Base-by-base conservation (phyloP, 2,329 filamentous ascomycete genomes). In the Dothiorella sarmentorum region DNA sequence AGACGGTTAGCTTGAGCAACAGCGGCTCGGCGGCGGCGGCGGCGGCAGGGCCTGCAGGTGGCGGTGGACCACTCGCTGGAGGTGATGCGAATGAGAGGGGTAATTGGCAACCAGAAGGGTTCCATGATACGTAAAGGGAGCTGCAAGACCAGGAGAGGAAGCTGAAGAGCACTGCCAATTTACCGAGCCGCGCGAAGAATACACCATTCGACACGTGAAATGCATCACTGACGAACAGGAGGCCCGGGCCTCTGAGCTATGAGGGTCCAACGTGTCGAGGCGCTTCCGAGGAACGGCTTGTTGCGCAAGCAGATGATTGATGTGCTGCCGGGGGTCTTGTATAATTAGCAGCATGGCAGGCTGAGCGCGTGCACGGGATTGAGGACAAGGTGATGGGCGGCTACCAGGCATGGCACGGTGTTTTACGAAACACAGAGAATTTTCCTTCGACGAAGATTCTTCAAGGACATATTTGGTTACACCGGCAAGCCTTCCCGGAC, bases 1-100 rank as follows among this genome's bases (percentile, higher is more conserved):
- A 80, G 65, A 83, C 87, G 68, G 80, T 52, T 22, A 51, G 52
- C 31, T 45, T 60, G 15, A 51, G 58, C 29, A 56, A 52, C 24
- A 61, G 60, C 24, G 61, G 61, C 11, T 61, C 63, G 18, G 66
- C 65, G 7, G 62, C 66, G 15, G 70, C 61, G 13, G 66, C 61
- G 24, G 68, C 67, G 17, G 68, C 67, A n/a, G 65, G 64, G 31
- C 66, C 65, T 37, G 72, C 66, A 22, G 69, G 67, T 10, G 69
- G 67, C 44, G 64, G n/a, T n/a, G n/a, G 70, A 9, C 66, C 63
- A 22, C 67, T 64, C 29, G 65, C 63, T 6, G 65, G 62, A 18
- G 56, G 31, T 17, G 58, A 53, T 45, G 66, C 63, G 15, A 66
- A 66, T 35, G 53, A 63, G 4, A 66, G 15, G 38, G 47, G 61